Evolutionary conservation across 2,329 filamentous ascomycete genomes (phyloP).

Genomic region (Exophiala sideris): DNA sequence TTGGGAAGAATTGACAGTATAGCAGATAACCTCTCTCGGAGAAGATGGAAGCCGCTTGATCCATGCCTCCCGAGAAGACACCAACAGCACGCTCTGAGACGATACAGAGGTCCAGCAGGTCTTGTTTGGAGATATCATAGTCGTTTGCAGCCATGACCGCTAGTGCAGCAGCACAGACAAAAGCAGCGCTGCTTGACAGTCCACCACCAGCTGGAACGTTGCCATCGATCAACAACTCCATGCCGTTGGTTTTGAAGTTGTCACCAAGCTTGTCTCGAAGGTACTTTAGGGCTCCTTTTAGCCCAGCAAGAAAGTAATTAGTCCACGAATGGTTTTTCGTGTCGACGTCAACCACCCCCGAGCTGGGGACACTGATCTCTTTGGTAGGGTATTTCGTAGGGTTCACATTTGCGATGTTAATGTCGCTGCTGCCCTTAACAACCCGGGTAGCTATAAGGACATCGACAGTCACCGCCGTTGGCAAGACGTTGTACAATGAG

Average conservation of each 20-base stretch:
- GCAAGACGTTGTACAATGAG: conserved; percentile 90
- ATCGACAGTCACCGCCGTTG: conserved; percentile 92
- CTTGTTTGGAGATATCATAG: conserved; percentile 80
- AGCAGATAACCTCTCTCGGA: conserved; percentile 80
- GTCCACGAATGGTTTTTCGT: conserved; percentile 86
- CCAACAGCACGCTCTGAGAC: conserved; percentile 91
- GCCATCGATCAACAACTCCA: conserved; percentile 88
- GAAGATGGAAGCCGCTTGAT: conserved; percentile 94
- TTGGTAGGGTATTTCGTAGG: conserved; percentile 69
- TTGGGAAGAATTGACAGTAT: conserved; percentile 84
- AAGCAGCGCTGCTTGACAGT: conserved; percentile 88
- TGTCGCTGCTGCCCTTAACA: conserved; percentile 45
- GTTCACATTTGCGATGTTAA: conserved; percentile 79
- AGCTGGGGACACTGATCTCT: conserved; percentile 67
- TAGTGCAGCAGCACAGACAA: conserved; percentile 84
- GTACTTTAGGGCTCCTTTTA: conserved; percentile 75
- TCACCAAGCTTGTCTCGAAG: conserved; percentile 64
- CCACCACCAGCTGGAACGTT: conserved; percentile 90
- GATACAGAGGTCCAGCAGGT: conserved; percentile 87
- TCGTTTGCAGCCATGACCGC: conserved; percentile 86
- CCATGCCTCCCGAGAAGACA: conserved; percentile 97
- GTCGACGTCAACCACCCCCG: conserved; percentile 72
- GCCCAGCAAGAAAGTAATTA: conserved; percentile 95
- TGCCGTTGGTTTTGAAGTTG: conserved; percentile 65
- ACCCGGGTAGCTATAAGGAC: conserved; percentile 76